Evolutionary conservation across 805 yeast species (phyloP), one percentile per base, ranked within the genome.

Genomic region (Teunomyces pallodes): DNA sequence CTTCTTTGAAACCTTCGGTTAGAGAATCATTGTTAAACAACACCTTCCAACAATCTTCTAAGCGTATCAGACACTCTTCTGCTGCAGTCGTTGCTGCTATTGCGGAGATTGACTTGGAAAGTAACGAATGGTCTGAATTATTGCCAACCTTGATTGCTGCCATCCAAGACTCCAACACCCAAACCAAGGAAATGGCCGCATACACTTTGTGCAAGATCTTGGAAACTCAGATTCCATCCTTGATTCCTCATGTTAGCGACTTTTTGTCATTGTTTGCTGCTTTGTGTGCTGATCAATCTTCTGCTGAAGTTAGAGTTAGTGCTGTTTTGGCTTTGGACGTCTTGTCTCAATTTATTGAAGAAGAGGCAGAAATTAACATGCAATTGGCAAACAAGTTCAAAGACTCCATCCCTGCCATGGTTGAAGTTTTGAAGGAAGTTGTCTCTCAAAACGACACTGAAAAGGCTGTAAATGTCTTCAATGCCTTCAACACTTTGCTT

Each of bases 81-180:
- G 91, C 98, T 20, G 83, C 97, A 67, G 88, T 91, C 49, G 83
- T 94, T 58, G 84, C 97, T 27, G 84, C 90, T 40, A 88, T 94
- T 63, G 96, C 89, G 35, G 82, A 83, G 56, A 67, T 75, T 46
- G 98, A 92, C 65, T 74, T 90, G 53, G 77, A 78, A 33, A 67
- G 75, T 52, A 62, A 66, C 49, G 66, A 79, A 55, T 94, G 98
- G 98, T 80, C 84, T 4, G 84, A 82, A 36, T 77, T 94, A 55
- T 77, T 92, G 52, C 86, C 88, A 30, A 73, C 80, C 46, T 76
- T 94, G 60, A 83, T 87, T 48, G 70, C 76, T 48, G 87, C 88
- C 39, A 86, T 72, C 36, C 72, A 69, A 51, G 60, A 58, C 31
- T 65, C 74, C 36, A 64, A 72, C 39, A 69, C 76, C 43, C 83